These are phyloP conservation scores for Alliaria petiolata DNA, from an alignment of 345 rosid genomes.

Conservation along the genomic window DNA sequence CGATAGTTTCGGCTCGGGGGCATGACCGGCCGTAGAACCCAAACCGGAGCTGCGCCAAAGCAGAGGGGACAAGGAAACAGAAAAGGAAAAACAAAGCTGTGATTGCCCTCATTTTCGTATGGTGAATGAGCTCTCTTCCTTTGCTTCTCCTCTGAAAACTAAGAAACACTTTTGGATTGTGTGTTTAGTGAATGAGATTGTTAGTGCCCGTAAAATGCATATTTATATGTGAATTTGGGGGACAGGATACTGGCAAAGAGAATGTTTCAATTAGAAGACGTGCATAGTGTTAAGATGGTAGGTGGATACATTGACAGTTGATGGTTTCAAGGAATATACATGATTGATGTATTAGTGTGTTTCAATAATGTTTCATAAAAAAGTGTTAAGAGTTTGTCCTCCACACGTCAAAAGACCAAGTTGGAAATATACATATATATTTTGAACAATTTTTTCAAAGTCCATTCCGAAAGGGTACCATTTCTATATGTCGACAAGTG, in stretches of 20 bases:
- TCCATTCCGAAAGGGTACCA: not conserved
- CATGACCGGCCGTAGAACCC: conserved; percentile 57
- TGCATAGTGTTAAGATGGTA: not conserved
- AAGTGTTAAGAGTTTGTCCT: not conserved
- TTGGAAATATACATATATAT: not conserved
- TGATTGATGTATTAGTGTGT: not conserved
- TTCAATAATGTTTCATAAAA: not conserved
- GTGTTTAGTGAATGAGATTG: conserved; percentile 6
- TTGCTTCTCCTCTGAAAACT: not conserved
- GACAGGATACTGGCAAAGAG: not conserved
- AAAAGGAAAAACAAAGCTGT: conserved; percentile 26
- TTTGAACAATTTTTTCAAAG: not conserved
- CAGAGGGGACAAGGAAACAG: conserved; percentile 26
- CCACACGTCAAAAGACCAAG: conserved; percentile 17
- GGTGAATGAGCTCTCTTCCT: not conserved
- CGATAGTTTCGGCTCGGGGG: conserved; percentile 58
- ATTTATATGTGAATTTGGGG: conserved; percentile 4
- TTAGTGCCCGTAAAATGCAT: not conserved
- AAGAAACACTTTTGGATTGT: not conserved
- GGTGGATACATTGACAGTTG: not conserved
- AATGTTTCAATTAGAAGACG: conserved; percentile 11
- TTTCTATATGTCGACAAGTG: not conserved
- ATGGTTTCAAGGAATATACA: not conserved
- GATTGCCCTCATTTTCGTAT: conserved; percentile 5
- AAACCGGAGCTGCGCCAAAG: conserved; percentile 42